Conservation (phyloP, 2,329 filamentous ascomycete genomes). For the Calonectria henricotiae region DNA sequence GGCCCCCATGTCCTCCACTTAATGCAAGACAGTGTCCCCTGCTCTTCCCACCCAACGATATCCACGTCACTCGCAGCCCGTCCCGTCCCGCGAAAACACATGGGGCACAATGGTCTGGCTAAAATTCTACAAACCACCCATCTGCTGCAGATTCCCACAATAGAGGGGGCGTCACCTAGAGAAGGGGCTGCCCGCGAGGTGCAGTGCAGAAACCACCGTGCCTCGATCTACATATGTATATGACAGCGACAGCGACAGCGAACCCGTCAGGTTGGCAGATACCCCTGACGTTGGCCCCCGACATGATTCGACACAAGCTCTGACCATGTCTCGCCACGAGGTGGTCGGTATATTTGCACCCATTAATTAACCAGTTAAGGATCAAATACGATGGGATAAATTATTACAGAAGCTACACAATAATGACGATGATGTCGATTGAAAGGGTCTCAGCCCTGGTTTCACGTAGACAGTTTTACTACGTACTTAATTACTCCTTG, state of each 20-base stretch:
- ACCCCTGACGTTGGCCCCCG: neutral
- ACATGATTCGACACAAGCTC: constrained; percentile 4
- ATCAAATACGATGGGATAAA: neutral
- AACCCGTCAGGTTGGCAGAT: neutral
- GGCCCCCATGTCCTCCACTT: constrained; percentile 38
- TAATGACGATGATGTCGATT: neutral
- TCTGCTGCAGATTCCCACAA: constrained; percentile 10
- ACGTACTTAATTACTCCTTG: too few species aligned
- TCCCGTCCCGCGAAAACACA: constrained; percentile 23
- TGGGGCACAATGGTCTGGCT: constrained; percentile 6
- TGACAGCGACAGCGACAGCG: too few species aligned
- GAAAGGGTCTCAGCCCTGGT: neutral
- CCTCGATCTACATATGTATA: neutral
- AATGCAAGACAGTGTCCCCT: constrained; percentile 37
- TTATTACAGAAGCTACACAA: neutral
- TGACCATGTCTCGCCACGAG: constrained; percentile 11
- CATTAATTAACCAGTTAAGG: constrained; percentile 1
- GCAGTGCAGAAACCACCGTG: neutral
- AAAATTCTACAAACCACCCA: constrained; percentile 11
- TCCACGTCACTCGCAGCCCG: constrained; percentile 33
- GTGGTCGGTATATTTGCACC: neutral
- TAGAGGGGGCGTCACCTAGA: neutral
- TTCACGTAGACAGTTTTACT: neutral
- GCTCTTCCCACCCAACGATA: constrained; percentile 20
- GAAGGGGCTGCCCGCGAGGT: neutral